These are phyloP conservation scores for Lunularia cruciata DNA, from an alignment of 225 moss, liverwort and hornwort genomes.

Conservation along the genomic window DNA sequence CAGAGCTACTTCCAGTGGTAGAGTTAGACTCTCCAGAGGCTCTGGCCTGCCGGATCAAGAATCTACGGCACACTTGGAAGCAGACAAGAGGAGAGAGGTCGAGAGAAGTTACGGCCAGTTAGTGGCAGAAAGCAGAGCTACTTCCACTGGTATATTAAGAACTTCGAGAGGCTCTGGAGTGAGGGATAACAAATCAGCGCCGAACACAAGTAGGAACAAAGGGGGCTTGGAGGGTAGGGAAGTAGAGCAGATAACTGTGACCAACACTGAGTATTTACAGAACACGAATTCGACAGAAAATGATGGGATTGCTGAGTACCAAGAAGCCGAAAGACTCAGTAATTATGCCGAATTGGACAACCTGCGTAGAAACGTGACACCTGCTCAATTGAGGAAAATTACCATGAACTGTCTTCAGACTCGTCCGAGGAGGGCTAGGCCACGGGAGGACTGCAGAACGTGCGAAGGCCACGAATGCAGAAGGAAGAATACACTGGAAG, in stretches of 20 bases:
- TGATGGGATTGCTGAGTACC: neutral
- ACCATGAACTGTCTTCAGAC: slow-evolving; percentile 6
- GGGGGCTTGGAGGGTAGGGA: neutral
- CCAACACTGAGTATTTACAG: neutral
- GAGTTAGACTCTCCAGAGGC: neutral
- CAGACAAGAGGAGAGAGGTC: neutral
- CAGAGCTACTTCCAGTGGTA: neutral
- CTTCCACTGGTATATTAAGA: neutral
- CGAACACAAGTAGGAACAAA: neutral
- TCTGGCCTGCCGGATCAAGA: neutral
- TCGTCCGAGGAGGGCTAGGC: slow-evolving; percentile 10
- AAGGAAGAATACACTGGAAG: neutral
- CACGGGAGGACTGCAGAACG: neutral
- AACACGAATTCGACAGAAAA: neutral
- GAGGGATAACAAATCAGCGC: too few relatives aligned
- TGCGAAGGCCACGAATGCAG: slow-evolving; percentile 14
- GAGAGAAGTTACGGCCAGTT: neutral
- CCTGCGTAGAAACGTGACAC: neutral
- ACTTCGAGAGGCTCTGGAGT: neutral
- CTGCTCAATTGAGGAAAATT: slow-evolving; percentile 5
- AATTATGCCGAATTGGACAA: neutral
- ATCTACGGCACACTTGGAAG: neutral
- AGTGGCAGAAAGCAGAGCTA: neutral
- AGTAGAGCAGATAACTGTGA: neutral
- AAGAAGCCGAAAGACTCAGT: neutral